phyloP scores from a whole-genome alignment of 164 flowering plant species.

The Berberis vulgaris region DNA sequence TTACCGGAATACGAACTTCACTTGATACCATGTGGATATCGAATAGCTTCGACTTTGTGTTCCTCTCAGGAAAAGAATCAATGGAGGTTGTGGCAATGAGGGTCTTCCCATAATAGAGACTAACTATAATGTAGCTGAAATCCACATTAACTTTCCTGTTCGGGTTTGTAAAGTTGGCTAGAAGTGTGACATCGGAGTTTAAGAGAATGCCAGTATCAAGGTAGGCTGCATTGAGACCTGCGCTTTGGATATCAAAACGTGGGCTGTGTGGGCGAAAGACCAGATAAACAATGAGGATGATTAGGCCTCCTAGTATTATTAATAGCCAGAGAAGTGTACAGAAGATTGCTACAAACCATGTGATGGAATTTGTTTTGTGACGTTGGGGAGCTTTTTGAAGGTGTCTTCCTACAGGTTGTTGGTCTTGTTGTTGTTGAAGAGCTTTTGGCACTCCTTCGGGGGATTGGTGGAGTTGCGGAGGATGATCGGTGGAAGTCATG shows the following conservation, averaged over 20 bases:
- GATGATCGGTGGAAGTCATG: too few species aligned
- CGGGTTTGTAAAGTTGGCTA: slow-evolving; percentile 68
- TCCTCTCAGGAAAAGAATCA: slow-evolving; percentile 36
- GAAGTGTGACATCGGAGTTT: slow-evolving; percentile 50
- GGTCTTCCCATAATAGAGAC: slow-evolving; percentile 39
- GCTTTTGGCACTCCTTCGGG: too few species aligned
- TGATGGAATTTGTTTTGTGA: slow-evolving; percentile 20
- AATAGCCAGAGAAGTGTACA: slow-evolving; percentile 49
- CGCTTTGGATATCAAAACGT: slow-evolving; percentile 37
- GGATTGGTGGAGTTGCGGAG: too few species aligned
- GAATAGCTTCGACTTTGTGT: slow-evolving; percentile 19
- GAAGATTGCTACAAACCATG: slow-evolving; percentile 46
- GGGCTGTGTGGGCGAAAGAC: slow-evolving; percentile 56
- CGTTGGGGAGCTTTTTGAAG: slow-evolving; percentile 9
- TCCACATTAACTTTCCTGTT: slow-evolving; percentile 55
- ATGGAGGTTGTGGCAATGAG: slow-evolving; percentile 42
- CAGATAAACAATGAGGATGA: slow-evolving; percentile 57
- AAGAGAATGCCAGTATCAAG: slow-evolving; percentile 58
- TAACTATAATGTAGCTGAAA: slow-evolving; percentile 35
- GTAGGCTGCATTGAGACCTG: slow-evolving; percentile 59
- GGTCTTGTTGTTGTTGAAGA: too few species aligned
- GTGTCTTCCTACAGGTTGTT: too few species aligned
- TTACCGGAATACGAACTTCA: slow-evolving; percentile 37
- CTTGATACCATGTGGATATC: slow-evolving; percentile 48
- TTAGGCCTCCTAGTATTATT: slow-evolving; percentile 50